A percentile compares a stretch with the other conserved stretches of the same genome.
Evolutionary conservation across 148 eudicot species (phyloP).

Genomic region (Polygonum aviculare): DNA sequence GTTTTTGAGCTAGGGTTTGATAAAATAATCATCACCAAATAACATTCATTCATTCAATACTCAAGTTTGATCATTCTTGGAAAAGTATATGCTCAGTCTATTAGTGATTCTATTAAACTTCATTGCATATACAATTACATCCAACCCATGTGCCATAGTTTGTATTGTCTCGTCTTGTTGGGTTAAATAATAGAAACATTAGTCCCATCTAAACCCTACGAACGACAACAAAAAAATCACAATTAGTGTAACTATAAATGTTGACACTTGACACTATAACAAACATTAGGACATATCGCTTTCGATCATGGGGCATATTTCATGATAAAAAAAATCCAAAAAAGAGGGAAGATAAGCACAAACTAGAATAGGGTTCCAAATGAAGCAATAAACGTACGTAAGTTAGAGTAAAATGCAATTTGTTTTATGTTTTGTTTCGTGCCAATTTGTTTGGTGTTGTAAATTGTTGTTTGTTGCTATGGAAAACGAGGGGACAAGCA

Average conservation of each 20-base stretch:
- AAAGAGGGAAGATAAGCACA: background rate
- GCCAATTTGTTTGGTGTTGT: background rate
- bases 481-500: background rate
- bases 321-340: background rate
- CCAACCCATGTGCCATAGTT: background rate
- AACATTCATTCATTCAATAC: background rate
- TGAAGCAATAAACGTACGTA: background rate
- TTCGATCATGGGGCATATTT: background rate
- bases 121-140: background rate
- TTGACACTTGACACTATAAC: background rate
- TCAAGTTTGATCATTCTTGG: background rate
- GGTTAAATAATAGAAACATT: background rate
- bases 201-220: background rate
- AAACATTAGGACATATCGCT: background rate
- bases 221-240: background rate
- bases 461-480: background rate
- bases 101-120: background rate
- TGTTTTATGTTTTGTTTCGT: background rate
- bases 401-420: background rate
- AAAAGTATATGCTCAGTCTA: background rate
- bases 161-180: background rate
- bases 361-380: background rate
- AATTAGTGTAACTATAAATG: background rate
- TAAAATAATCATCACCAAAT: no score
- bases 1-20: no score